Conservation (phyloP, 176 grass and related monocot species). For the Oryza meyeriana region DNA sequence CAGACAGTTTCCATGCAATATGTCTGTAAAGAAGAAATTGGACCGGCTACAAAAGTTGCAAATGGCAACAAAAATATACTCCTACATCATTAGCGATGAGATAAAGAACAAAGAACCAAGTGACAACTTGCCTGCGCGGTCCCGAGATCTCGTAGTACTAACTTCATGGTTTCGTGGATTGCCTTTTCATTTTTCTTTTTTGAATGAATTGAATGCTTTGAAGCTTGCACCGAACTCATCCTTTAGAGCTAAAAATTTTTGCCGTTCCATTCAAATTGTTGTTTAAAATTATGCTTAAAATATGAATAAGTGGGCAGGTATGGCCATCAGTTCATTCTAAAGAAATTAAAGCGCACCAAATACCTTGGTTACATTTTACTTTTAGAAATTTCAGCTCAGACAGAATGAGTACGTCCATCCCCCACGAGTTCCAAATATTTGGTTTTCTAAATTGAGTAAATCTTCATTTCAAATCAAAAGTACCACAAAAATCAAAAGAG, state of each 20-base stretch:
- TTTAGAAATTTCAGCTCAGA: background rate
- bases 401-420: background rate
- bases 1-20: background rate
- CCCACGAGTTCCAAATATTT: background rate
- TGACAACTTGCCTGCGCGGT: background rate
- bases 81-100: background rate
- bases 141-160: background rate
- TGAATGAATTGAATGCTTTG: background rate
- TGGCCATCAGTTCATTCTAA: background rate
- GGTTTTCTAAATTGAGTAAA: background rate
- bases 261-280: background rate
- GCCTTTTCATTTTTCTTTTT: background rate
- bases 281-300: background rate
- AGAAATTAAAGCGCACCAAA: background rate
- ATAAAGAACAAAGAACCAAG: background rate
- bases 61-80: conserved; percentile 2
- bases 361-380: background rate
- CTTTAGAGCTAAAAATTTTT: background rate
- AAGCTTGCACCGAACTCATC: background rate
- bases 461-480: background rate
- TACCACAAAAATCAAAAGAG: background rate
- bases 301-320: background rate
- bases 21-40: background rate
- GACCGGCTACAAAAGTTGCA: background rate
- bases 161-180: background rate